phyloP scores from a whole-genome alignment of 139 green algal genomes.

The Ulvella scutata region DNA sequence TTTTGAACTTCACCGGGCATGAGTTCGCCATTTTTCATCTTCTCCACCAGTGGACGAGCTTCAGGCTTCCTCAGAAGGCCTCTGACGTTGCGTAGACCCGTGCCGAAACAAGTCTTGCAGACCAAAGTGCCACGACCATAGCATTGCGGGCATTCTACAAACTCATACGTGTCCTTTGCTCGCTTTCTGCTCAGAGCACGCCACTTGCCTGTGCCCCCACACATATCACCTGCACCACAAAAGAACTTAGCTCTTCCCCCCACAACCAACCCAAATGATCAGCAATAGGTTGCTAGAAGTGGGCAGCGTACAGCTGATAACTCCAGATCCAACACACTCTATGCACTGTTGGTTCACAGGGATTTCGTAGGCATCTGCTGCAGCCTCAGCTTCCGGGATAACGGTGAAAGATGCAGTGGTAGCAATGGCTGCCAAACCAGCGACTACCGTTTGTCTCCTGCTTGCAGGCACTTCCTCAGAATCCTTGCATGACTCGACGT shows the following conservation, averaged over 20 bases:
- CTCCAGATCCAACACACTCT: neutral
- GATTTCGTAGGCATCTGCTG: neutral
- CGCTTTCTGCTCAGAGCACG: slow-evolving; percentile 82
- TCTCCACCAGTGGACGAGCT: slow-evolving; percentile 70
- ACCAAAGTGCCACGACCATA: slow-evolving; percentile 79
- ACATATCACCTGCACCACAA: slow-evolving; percentile 77
- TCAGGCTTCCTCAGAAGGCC: slow-evolving; percentile 86
- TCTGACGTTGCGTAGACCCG: slow-evolving; percentile 74
- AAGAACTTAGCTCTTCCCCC: neutral
- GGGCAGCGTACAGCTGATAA: neutral
- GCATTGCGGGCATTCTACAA: slow-evolving; percentile 95
- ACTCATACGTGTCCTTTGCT: slow-evolving; percentile 93
- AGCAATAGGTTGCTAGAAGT: neutral
- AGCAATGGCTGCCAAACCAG: neutral
- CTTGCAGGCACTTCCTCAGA: neutral
- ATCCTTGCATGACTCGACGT: neutral
- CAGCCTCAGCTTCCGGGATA: neutral
- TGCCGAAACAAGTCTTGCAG: slow-evolving; percentile 90
- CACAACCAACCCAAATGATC: neutral
- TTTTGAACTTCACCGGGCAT: slow-evolving; percentile 34
- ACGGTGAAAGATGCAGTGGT: neutral
- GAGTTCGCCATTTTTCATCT: slow-evolving; percentile 86
- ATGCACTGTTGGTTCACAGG: neutral
- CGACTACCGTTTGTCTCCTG: neutral
- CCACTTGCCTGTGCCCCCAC: slow-evolving; percentile 95